phyloP scores from a whole-genome alignment of 2,329 filamentous ascomycete genomes.

The Onygenales sp. region DNA sequence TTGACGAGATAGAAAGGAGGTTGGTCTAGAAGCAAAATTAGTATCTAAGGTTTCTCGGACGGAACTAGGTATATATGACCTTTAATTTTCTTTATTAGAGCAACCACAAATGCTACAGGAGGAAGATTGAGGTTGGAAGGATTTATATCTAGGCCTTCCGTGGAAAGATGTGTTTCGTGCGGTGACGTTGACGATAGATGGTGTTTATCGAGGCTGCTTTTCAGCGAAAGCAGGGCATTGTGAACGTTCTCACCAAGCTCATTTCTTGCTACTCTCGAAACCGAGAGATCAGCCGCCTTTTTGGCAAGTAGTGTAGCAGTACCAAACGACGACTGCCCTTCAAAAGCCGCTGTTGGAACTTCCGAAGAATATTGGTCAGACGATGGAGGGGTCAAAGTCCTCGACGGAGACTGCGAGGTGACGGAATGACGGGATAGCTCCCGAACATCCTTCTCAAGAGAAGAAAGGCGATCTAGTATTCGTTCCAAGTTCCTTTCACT shows the following conservation, averaged over 20 bases:
- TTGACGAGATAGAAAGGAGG: slow-evolving; percentile 19
- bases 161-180: slow-evolving; percentile 7
- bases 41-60: neutral
- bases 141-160: slow-evolving; percentile 12
- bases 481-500: slow-evolving; percentile 20
- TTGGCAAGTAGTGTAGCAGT: slow-evolving; percentile 39
- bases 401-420: neutral
- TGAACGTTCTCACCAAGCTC: slow-evolving; percentile 25
- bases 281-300: slow-evolving; percentile 16
- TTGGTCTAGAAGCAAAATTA: slow-evolving; percentile 14
- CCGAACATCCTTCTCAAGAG: slow-evolving; percentile 14
- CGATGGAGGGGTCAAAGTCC: neutral
- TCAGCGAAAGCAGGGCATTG: slow-evolving; percentile 27
- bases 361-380: slow-evolving; percentile 17
- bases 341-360: slow-evolving; percentile 18
- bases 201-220: slow-evolving; percentile 28
- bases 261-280: slow-evolving; percentile 28
- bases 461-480: slow-evolving; percentile 25
- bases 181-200: slow-evolving; percentile 15
- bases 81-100: slow-evolving; percentile 22
- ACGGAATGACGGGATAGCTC: slow-evolving; percentile 8
- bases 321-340: slow-evolving; percentile 40
- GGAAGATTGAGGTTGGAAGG: slow-evolving; percentile 26
- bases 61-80: neutral
- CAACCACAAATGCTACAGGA: slow-evolving; percentile 22